phyloP scores from a whole-genome alignment of 345 rosid species.

The Populus ilicifolia region DNA sequence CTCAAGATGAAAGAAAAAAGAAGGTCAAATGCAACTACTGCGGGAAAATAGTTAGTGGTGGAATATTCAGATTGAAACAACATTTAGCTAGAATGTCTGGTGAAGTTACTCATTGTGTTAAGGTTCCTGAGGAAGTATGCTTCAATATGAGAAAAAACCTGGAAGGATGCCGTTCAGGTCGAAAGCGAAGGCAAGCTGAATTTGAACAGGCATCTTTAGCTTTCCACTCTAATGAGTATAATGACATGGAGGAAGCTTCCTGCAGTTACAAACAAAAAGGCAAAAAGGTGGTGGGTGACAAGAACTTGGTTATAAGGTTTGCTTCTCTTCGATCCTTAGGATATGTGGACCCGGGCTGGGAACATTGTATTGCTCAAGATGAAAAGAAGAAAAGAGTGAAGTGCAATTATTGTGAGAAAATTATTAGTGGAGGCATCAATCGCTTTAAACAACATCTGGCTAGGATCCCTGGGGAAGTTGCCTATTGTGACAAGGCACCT shows the following conservation, averaged over 20 bases:
- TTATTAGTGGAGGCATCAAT: conserved; percentile 73
- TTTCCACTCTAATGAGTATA: conserved; percentile 41
- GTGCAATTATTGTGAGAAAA: conserved; percentile 69
- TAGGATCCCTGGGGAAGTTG: conserved; percentile 80
- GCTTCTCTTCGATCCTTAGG: conserved; percentile 64
- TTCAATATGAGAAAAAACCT: conserved; percentile 58
- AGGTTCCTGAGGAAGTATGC: conserved; percentile 65
- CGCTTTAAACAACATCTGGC: conserved; percentile 81
- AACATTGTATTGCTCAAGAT: conserved; percentile 73
- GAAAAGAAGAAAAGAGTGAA: conserved; percentile 73
- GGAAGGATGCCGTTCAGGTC: conserved; percentile 58
- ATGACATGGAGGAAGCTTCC: conserved; percentile 29
- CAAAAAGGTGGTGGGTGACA: conserved; percentile 42
- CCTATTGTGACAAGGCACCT: conserved; percentile 61
- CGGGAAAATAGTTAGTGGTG: conserved; percentile 80
- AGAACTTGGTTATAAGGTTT: conserved; percentile 37
- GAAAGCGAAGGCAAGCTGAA: conserved; percentile 48
- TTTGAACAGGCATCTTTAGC: conserved; percentile 41
- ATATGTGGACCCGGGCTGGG: conserved; percentile 83
- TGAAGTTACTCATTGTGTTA: conserved; percentile 74
- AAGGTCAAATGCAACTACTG: conserved; percentile 82
- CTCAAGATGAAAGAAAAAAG: conserved; percentile 75
- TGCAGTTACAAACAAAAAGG: conserved; percentile 46
- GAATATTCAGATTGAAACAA: conserved; percentile 71
- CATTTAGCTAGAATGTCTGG: conserved; percentile 72